A percentile compares a stretch with the other conserved stretches of the same genome.
phyloP scores from a whole-genome alignment of 306 rosid genomes.

The Canavalia gladiata region DNA sequence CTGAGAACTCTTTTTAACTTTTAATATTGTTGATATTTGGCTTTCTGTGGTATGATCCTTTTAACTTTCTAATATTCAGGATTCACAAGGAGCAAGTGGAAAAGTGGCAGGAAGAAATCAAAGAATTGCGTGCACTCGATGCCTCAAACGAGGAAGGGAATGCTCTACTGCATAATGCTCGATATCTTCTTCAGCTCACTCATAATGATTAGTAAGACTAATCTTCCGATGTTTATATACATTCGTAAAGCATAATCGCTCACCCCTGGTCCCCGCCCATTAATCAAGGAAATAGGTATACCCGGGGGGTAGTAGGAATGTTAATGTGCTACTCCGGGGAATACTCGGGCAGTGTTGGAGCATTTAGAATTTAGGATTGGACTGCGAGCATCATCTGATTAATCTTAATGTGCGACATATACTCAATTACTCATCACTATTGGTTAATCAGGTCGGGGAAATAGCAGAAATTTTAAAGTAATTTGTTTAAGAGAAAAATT shows the following conservation, averaged over 20 bases:
- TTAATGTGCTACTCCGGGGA: conserved; percentile 22
- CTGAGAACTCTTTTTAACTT: conserved; percentile 7
- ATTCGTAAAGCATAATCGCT: neutral
- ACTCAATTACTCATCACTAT: neutral
- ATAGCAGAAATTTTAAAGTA: conserved; percentile 3
- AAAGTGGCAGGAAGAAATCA: conserved; percentile 88
- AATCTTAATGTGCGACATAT: conserved; percentile 8
- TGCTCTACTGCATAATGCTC: conserved; percentile 74
- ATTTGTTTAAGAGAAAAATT: too few species aligned
- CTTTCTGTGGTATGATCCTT: conserved; percentile 2
- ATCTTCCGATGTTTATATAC: conserved; percentile 18
- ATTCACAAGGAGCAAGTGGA: conserved; percentile 79
- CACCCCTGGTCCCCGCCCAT: neutral
- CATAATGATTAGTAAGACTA: conserved; percentile 63
- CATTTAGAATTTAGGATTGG: conserved; percentile 8
- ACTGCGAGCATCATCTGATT: conserved; percentile 24
- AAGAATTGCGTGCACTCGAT: conserved; percentile 70
- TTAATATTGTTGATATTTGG: neutral
- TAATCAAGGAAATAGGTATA: conserved; percentile 13
- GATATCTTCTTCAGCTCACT: conserved; percentile 67
- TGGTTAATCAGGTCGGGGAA: conserved; percentile 25
- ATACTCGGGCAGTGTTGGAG: neutral
- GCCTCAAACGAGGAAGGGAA: conserved; percentile 78
- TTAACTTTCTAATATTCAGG: conserved; percentile 52
- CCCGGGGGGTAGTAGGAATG: neutral